Evolutionary conservation across 176 grass and related monocot species (phyloP), one percentile per base, ranked within the genome.

Genomic region (Oryza meyeriana): DNA sequence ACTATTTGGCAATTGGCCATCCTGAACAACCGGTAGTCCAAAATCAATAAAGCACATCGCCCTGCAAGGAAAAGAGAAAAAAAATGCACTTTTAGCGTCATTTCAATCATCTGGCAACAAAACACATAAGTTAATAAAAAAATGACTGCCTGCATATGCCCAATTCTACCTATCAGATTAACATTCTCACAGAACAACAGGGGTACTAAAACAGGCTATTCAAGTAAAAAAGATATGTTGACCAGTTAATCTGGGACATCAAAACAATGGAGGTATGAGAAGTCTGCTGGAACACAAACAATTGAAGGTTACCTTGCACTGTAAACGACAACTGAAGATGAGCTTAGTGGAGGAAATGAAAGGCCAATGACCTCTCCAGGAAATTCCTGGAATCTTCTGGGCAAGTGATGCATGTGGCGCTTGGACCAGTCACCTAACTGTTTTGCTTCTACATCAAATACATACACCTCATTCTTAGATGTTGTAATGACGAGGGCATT

Each of bases 31-130:
- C 34, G 93, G 91, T 85, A 92, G 77, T 59, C 91, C 89, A 36
- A 99, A 99, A 87, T 99, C 93, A 83, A 99, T 94, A 27, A 87
- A 87, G 83, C 93, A 99, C 93, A 99, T 95, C 14, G 96, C 96
- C 87, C 96, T 99, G 79, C 30, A 79, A 17, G 45, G 45, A 48
- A 48, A 62, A 82, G 25, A 14, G 67, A 42, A 44, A 22, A 20
- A 36, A 40, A 79, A 30, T 34, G 14, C 32, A 31, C 4, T 63
- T 40, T 71, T 28, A 84, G 33, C 2, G 39, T 9, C 36, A 57
- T 71, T 16, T 55, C 6, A 2, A 69, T 42, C 6, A 39, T 48
- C n/a, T 27, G 77, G 25, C 35, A 20, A 79, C 13, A 71, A 69
- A 40, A 64, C 28, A 61, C 41, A 62, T 32, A 92, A 55, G 7